These are phyloP conservation scores for Alternaria hordeiaustralica DNA, from an alignment of 2,329 filamentous ascomycete species.

Conservation along the genomic window DNA sequence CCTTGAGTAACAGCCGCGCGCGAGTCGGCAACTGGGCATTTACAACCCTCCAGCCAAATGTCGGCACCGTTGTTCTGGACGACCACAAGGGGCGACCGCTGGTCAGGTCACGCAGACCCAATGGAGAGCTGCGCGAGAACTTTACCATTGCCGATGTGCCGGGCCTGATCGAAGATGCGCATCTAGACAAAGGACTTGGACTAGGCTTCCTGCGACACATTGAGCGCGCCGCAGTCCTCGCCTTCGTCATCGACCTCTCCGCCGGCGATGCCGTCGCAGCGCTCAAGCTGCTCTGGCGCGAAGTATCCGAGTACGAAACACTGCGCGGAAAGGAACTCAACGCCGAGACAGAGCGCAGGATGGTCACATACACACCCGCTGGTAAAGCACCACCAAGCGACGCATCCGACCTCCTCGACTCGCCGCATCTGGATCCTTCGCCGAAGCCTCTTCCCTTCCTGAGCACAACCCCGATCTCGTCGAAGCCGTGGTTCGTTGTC, in stretches of 20 bases:
- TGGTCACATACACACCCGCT: slow-evolving; percentile 58
- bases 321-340: slow-evolving; percentile 75
- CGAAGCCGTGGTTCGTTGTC: slow-evolving; percentile 95
- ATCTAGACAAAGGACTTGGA: slow-evolving; percentile 88
- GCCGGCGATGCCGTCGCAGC: slow-evolving; percentile 80
- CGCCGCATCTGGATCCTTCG: slow-evolving; percentile 31
- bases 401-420: slow-evolving; percentile 26
- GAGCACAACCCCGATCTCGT: slow-evolving; percentile 74
- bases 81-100: slow-evolving; percentile 78
- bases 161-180: slow-evolving; percentile 88
- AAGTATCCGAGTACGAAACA: slow-evolving; percentile 87
- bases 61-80: slow-evolving; percentile 93
- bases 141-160: slow-evolving; percentile 97
- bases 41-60: slow-evolving; percentile 92
- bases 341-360: slow-evolving; percentile 68
- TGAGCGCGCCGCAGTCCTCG: slow-evolving; percentile 88
- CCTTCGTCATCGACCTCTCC: slow-evolving; percentile 88
- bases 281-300: slow-evolving; percentile 83
- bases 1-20: slow-evolving; percentile 86
- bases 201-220: slow-evolving; percentile 93
- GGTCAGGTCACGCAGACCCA: slow-evolving; percentile 54
- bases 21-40: slow-evolving; percentile 96
- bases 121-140: slow-evolving; percentile 68
- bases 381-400: slow-evolving; percentile 18
- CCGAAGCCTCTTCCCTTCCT: slow-evolving; percentile 54